These are phyloP conservation scores for Chlamydomonas reinhardtii DNA, from an alignment of 163 green algal species.

Conservation along the genomic window DNA sequence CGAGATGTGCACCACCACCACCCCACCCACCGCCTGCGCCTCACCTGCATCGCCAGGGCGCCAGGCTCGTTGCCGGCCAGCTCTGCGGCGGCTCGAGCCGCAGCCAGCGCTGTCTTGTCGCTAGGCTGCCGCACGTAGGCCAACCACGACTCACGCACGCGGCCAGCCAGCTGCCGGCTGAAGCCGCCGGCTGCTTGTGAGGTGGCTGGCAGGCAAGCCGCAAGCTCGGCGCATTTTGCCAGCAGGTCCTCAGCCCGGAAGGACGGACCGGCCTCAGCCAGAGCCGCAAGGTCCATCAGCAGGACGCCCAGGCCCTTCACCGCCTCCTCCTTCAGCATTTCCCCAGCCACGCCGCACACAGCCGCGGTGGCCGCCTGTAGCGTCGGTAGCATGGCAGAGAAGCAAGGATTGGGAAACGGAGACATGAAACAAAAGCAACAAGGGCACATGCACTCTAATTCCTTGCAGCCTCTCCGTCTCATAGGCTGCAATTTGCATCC, in stretches of 20 bases:
- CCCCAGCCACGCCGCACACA: not conserved
- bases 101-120: not conserved
- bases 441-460: no score
- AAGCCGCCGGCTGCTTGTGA: no score
- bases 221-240: not conserved
- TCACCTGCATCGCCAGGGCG: not conserved
- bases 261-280: not conserved
- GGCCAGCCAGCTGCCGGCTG: no score
- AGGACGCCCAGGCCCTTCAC: not conserved
- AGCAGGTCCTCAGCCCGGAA: not conserved
- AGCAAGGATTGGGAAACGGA: no score
- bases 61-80: not conserved
- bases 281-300: not conserved
- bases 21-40: not conserved
- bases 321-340: not conserved
- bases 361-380: not conserved
- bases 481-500: no score
- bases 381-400: no score
- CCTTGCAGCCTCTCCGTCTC: no score
- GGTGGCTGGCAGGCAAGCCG: not conserved
- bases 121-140: not conserved
- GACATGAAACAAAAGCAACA: no score
- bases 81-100: not conserved
- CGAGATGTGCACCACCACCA: no score
- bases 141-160: not conserved